Conservation (phyloP, 2,329 filamentous ascomycete species). For the Aspergillus flavus region DNA sequence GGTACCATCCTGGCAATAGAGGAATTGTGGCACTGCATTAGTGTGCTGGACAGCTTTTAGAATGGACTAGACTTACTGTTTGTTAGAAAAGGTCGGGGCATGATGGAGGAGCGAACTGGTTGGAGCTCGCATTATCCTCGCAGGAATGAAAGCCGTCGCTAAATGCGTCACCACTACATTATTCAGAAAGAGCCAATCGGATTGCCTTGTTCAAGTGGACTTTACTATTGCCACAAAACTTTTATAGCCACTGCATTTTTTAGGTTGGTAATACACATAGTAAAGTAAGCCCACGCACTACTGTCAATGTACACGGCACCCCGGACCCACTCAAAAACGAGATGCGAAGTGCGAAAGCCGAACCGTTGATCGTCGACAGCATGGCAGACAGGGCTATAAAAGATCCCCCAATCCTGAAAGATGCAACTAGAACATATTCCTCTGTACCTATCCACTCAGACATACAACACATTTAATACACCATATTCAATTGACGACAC, state of each 20-base stretch:
- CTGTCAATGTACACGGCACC: not conserved
- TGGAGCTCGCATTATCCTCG: conserved; percentile 3
- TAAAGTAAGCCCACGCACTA: not conserved
- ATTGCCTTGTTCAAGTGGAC: not conserved
- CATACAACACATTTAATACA: not conserved
- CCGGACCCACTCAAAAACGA: not conserved
- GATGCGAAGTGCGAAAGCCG: not conserved
- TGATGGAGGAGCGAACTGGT: not conserved
- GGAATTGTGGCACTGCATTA: not conserved
- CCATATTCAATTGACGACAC: not conserved
- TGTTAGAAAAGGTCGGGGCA: not conserved
- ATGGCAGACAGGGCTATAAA: not conserved
- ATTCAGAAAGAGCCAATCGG: not conserved
- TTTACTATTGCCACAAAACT: not conserved
- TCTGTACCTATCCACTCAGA: not conserved
- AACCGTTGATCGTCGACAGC: not conserved
- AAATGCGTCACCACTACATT: not conserved
- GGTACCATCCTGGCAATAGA: not conserved
- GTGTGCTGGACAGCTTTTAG: not conserved
- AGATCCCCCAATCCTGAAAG: not conserved
- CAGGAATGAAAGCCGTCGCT: not conserved
- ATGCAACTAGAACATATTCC: not conserved
- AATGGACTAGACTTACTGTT: not conserved
- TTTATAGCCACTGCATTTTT: not conserved
- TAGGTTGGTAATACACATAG: too few species aligned